Base-by-base conservation (phyloP, 1,139 yeast species). In the Pichia sp. region DNA sequence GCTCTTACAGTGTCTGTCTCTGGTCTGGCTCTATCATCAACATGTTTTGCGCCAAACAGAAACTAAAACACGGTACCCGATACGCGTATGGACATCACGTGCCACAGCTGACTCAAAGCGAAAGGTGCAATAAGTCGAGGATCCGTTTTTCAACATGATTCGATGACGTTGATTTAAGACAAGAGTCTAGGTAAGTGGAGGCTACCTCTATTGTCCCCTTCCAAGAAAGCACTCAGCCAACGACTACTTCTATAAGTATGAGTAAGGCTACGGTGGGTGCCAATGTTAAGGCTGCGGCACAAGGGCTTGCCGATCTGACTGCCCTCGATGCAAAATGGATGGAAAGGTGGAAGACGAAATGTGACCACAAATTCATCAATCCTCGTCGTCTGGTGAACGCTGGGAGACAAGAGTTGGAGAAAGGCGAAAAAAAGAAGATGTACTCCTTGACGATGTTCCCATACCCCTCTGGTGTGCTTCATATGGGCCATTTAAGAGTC, bases 401-500 rank as follows among this genome's bases (percentile, higher is more conserved):
- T 52, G 34, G 57, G 48, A 49, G 66, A n/a, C 50, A 63, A 1
- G 46, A 50, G n/a, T 7, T 38, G 16, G 16, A 38, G 8, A 11
- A 38, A 5, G 19, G 16, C n/a, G 29, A 49, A 15, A 57, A 64
- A 2, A 68, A 72, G 10, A 75, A 81, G 32, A 84, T 81, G 67
- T 92, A 85, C 69, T 80, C 87, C 23, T 74, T 92, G 45, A 79
- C 96, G 0, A 89, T 89, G 97, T 93, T 93, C 67, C 99, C 99
- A 0, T 93, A 93, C 64, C 99, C 99, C 0, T 89, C 97, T 0
- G 99, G 99, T 1, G 76, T 79, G 58, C 76, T 93, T 13, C 99
- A 93, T 67, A 83, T 93, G 80, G 99, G 99, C 0, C 99, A 93
- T 70, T 75, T 90, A 41, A 75, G 99, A 53, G 98, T 93, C 0